Percentiles rank a stretch among this genome's conserved stretches.
phyloP scores from a whole-genome alignment of 2,329 filamentous ascomycete species.

The Paecilomyces niveus region DNA sequence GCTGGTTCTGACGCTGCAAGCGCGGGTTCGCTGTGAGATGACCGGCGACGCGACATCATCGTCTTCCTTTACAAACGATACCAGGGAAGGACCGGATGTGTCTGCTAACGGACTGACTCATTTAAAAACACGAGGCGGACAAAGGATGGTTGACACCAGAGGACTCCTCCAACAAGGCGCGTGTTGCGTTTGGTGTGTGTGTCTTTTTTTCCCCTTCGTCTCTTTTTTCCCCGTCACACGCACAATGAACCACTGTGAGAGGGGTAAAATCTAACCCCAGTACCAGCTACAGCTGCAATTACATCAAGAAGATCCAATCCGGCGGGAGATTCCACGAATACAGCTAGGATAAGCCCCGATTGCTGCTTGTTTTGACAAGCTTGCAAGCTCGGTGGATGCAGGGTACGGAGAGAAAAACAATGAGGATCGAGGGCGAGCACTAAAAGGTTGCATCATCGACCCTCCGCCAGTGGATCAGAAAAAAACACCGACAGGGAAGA shows the following conservation, averaged over 20 bases:
- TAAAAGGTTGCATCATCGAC: not conserved
- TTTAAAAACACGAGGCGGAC: not conserved
- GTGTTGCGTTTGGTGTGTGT: not conserved
- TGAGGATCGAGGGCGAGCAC: not conserved
- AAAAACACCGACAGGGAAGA: constrained; percentile 1
- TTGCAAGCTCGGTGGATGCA: not conserved
- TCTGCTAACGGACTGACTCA: not conserved
- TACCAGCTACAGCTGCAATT: constrained; percentile 11
- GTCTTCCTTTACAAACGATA: constrained; percentile 2
- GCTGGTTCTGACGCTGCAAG: constrained; percentile 16
- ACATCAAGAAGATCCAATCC: constrained; percentile 13
- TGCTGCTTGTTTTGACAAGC: not conserved
- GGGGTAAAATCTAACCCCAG: constrained; percentile 12
- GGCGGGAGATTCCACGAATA: not conserved
- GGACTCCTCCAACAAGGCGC: not conserved
- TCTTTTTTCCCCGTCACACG: constrained; percentile 3
- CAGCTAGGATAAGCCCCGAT: not conserved
- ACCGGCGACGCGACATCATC: constrained; percentile 31
- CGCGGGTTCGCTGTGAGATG: constrained; percentile 28
- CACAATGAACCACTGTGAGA: constrained; percentile 7
- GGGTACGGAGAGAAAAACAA: not conserved
- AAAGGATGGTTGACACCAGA: not conserved
- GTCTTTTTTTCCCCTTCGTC: not conserved
- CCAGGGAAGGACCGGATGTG: constrained; percentile 6
- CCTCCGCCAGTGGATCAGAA: not conserved